A percentile compares a stretch with the other conserved stretches of the same genome.
Evolutionary conservation across 805 yeast genomes (phyloP).

Genomic region (Cyberlindnera galapagoensis): DNA sequence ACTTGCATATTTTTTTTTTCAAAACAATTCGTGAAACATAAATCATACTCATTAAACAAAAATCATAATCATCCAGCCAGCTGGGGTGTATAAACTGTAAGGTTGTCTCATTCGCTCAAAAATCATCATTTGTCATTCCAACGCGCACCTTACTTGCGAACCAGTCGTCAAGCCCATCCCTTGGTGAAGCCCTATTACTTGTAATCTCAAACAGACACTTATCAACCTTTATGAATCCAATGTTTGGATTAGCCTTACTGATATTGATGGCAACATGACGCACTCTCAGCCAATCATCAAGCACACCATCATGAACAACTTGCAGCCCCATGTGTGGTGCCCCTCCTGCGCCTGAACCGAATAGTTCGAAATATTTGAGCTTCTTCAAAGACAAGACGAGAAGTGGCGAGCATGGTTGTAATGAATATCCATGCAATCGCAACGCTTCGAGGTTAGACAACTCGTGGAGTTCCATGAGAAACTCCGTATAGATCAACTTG

Average conservation of each 20-base stretch:
- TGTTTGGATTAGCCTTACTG: slow-evolving; percentile 21
- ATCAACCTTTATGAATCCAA: slow-evolving; percentile 43
- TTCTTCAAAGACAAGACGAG: slow-evolving; percentile 24
- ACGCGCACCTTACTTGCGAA: slow-evolving; percentile 34
- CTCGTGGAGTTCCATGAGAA: slow-evolving; percentile 13
- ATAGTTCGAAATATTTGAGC: slow-evolving; percentile 34
- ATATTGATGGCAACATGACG: slow-evolving; percentile 45
- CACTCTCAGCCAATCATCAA: slow-evolving; percentile 52
- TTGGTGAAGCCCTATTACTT: slow-evolving; percentile 28
- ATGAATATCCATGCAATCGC: slow-evolving; percentile 34
- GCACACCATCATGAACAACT: slow-evolving; percentile 44
- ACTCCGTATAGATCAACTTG: slow-evolving; percentile 23
- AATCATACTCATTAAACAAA: too few species aligned
- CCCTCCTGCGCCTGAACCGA: slow-evolving; percentile 46
- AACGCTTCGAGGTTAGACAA: slow-evolving; percentile 29
- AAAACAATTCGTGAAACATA: too few species aligned
- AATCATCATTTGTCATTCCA: slow-evolving; percentile 5
- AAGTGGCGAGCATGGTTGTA: slow-evolving; percentile 23
- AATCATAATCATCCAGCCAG: too few species aligned
- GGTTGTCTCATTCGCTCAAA: neutral
- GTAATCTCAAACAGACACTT: slow-evolving; percentile 39
- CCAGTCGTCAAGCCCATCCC: slow-evolving; percentile 43
- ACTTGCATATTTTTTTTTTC: too few species aligned
- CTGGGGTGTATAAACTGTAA: too few species aligned
- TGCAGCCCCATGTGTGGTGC: slow-evolving; percentile 50